phyloP scores from a whole-genome alignment of 2,329 filamentous ascomycete species.

The Calonectria crousiana region DNA sequence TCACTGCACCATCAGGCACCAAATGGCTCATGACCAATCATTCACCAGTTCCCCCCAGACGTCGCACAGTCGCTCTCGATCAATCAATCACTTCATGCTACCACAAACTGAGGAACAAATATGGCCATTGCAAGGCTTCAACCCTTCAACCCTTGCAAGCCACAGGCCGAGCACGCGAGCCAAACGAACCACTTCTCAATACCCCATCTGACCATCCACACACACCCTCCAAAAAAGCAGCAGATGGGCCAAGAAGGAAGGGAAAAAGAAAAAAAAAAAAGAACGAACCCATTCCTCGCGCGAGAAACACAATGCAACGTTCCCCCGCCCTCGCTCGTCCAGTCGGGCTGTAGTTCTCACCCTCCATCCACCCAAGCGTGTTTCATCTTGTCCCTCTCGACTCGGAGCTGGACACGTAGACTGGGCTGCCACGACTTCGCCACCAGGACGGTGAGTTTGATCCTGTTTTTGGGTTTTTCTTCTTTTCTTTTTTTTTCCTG shows the following conservation, averaged over 20 bases:
- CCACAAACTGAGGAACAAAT: background rate
- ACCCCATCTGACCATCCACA: slow-evolving; percentile 1
- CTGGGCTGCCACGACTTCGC: slow-evolving; percentile 1
- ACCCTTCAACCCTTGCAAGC: slow-evolving; percentile 9
- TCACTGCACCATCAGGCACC: slow-evolving; percentile 21
- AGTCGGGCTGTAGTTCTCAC: slow-evolving; percentile 34
- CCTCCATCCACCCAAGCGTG: slow-evolving; percentile 24
- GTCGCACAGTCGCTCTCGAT: background rate
- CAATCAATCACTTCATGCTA: background rate
- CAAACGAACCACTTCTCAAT: slow-evolving; percentile 19
- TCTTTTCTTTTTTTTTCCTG: background rate
- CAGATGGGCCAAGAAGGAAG: background rate
- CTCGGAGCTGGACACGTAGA: slow-evolving; percentile 28
- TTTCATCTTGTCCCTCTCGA: slow-evolving; percentile 35
- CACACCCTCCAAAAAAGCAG: no score
- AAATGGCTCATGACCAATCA: slow-evolving; percentile 22
- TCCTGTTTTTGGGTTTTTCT: slow-evolving; percentile 8
- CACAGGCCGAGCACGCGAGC: slow-evolving; percentile 18
- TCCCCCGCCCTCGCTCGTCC: slow-evolving; percentile 7
- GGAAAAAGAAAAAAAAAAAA: background rate
- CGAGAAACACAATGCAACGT: slow-evolving; percentile 20
- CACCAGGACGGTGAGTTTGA: slow-evolving; percentile 15
- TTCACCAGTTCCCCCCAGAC: background rate
- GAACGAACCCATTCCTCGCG: slow-evolving; percentile 10
- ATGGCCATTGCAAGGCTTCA: background rate